Base-by-base conservation (phyloP, 768 basidiomycete genomes). In the Macrolepiota dolichaula region DNA sequence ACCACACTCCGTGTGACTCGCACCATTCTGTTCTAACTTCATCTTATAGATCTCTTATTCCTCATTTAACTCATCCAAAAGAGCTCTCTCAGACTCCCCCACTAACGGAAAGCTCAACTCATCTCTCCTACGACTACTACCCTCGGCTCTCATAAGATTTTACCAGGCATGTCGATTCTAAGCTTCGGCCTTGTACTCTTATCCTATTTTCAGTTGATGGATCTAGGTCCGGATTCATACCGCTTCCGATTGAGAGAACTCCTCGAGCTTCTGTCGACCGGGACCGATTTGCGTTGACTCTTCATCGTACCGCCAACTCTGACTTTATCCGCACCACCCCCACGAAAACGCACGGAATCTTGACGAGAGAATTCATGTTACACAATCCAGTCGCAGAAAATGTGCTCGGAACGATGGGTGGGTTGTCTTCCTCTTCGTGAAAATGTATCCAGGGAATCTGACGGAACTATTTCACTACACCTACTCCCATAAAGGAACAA, bases 381-480 rank as follows among this genome's bases (percentile, higher is more conserved):
- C 37, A 69, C 9, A 88, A 86, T 64, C 50, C 71, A 6, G 77
- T 77, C 2, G 83, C 81, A 13, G 89, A 89, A 71, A 89, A 91
- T 67, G 85, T 82, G 5, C 75, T 91, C 5, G 89, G 86, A 3
- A 91, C 88, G 0, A 77, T 88, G 24, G 89, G 88, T 83, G 61
- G 19, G 74, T 71, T 25, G 36, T 29, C n/a, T 57, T 40, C 5
- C 19, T 0, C 19, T 7, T 17, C 19, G 19, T 19, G 19, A 2
- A 19, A n/a, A 53, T 19, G 6, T 38, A 12, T 55, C 7, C 9
- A 25, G 17, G 49, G 37, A 13, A 32, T 51, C 47, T 42, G 32
- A 40, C 42, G n/a, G 6, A 24, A 19, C 22, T 9, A 55, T 53
- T 9, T 37, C 27, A 40, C 11, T 4, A 24, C 38, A 17, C 50